Conservation (phyloP, 495 filamentous ascomycete genomes). For the Aspergillus panamensis region DNA sequence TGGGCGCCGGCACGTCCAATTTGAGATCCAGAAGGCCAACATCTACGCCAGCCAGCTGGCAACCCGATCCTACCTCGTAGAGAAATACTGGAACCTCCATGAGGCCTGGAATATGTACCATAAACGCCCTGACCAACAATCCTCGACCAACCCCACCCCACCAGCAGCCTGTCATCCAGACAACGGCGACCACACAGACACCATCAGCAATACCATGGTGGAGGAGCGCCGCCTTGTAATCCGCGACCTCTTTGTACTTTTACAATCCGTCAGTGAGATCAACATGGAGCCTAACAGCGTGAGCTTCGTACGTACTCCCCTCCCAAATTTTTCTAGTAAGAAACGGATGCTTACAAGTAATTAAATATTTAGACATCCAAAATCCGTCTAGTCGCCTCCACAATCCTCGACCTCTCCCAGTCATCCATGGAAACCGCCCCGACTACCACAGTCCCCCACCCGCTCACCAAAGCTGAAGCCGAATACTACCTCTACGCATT, state of each 20-base stretch:
- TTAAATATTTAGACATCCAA: constrained; percentile 50
- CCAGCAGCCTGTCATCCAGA: constrained; percentile 22
- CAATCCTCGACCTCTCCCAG: constrained; percentile 60
- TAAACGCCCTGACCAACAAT: constrained; percentile 24
- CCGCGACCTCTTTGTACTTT: constrained; percentile 65
- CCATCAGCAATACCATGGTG: constrained; percentile 53
- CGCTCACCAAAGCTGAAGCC: constrained; percentile 43
- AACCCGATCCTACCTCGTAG: constrained; percentile 75
- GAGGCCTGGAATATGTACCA: constrained; percentile 47
- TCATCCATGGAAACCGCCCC: constrained; percentile 41
- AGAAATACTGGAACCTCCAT: constrained; percentile 69
- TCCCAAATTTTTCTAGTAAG: too few species aligned
- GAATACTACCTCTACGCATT: constrained; percentile 65
- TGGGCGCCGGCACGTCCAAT: constrained; percentile 55
- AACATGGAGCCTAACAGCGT: constrained; percentile 80
- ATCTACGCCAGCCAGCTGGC: constrained; percentile 72
- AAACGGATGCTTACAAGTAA: background rate
- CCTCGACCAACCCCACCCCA: constrained; percentile 8
- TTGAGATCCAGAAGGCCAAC: constrained; percentile 81
- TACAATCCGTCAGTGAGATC: constrained; percentile 68
- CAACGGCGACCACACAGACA: constrained; percentile 26
- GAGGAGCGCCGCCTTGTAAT: constrained; percentile 70
- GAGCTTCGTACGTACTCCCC: constrained; percentile 55
- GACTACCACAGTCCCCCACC: constrained; percentile 28
- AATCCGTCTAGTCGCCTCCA: constrained; percentile 73